These are phyloP conservation scores for Cadophora luteo-olivacea DNA, from an alignment of 2,329 filamentous ascomycete species.

Conservation along the genomic window DNA sequence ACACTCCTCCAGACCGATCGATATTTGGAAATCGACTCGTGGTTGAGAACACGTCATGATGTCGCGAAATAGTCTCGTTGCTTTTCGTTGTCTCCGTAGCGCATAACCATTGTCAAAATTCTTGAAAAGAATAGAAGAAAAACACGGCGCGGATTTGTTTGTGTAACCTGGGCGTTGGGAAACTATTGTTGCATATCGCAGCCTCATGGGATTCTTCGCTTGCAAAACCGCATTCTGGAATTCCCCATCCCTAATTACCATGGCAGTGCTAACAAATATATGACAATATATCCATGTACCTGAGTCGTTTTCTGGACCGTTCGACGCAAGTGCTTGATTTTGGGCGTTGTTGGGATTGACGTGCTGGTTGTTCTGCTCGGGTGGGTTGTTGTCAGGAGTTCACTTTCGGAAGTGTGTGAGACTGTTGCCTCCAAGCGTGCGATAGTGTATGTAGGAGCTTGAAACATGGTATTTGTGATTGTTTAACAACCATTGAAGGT, in stretches of 20 bases:
- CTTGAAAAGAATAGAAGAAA: not conserved
- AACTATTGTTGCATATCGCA: constrained; percentile 10
- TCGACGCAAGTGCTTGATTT: not conserved
- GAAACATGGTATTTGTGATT: too few relatives aligned
- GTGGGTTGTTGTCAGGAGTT: not conserved
- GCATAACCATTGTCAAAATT: not conserved
- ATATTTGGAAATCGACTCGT: not conserved
- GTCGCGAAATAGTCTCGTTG: not conserved
- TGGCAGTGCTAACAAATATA: not conserved
- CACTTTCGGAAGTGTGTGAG: not conserved
- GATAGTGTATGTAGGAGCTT: too few relatives aligned
- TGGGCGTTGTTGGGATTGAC: not conserved
- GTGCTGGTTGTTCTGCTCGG: not conserved
- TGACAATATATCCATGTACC: not conserved
- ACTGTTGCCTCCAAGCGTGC: too few relatives aligned
- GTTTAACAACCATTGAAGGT: too few relatives aligned
- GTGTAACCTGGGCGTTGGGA: not conserved
- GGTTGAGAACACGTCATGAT: not conserved
- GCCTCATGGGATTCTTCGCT: not conserved
- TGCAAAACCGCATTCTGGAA: not conserved
- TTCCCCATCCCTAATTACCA: constrained; percentile 13
- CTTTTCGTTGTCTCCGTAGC: not conserved
- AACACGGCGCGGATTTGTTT: not conserved
- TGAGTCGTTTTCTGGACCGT: not conserved
- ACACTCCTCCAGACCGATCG: not conserved